Evolutionary conservation across 225 moss, liverwort and hornwort species (phyloP).

Genomic region (Asterella californica): DNA sequence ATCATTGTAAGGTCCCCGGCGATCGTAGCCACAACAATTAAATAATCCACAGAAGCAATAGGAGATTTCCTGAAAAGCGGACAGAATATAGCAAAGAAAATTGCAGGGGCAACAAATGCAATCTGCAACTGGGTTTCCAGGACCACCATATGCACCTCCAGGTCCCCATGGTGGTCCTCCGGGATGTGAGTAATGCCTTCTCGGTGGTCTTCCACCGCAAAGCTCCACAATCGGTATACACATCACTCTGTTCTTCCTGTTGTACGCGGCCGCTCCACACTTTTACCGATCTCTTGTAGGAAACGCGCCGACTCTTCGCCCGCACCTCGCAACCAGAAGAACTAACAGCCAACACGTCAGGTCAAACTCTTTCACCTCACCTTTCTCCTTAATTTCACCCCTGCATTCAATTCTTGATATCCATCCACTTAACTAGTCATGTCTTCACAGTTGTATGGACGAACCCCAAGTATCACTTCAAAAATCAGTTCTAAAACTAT

Average conservation of each 20-base stretch:
- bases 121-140: constrained; percentile 16
- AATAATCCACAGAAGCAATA: constrained; percentile 15
- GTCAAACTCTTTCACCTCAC: too few species aligned
- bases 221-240: constrained; percentile 13
- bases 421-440: too few species aligned
- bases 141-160: constrained; percentile 12
- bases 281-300: too few species aligned
- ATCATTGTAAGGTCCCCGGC: constrained; percentile 7
- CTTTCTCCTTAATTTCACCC: too few species aligned
- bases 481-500: too few species aligned
- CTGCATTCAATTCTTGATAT: too few species aligned
- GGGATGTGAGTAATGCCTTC: background rate
- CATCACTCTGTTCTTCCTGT: background rate
- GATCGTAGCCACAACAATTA: constrained; percentile 16
- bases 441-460: too few species aligned
- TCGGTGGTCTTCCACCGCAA: constrained; percentile 5
- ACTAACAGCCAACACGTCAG: too few species aligned
- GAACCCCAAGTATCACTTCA: too few species aligned
- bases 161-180: constrained; percentile 26
- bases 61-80: constrained; percentile 19
- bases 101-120: constrained; percentile 25
- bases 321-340: too few species aligned
- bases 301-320: too few species aligned
- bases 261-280: too few species aligned
- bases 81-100: constrained; percentile 21